phyloP scores from a whole-genome alignment of 257 asterid genomes.

The Euphrasia confusa region DNA sequence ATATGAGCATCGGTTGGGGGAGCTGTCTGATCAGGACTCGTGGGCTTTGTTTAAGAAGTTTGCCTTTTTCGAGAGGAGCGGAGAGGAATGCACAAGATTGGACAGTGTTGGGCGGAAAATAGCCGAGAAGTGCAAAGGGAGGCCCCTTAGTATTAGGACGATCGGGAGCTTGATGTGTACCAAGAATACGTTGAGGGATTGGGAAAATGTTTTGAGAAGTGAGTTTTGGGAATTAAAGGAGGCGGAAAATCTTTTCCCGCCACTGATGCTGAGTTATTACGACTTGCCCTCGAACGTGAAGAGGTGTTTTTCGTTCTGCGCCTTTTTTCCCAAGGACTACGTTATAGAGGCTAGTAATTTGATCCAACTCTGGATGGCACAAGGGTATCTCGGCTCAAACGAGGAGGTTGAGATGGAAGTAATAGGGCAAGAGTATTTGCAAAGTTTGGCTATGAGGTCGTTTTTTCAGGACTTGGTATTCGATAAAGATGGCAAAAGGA shows the following conservation, averaged over 20 bases:
- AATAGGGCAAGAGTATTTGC: conserved; percentile 34
- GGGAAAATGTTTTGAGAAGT: conserved; percentile 35
- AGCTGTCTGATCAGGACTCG: conserved; percentile 29
- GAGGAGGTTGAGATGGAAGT: conserved; percentile 34
- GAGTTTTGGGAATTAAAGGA: conserved; percentile 42
- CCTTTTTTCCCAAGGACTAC: conserved; percentile 42
- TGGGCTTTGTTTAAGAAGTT: conserved; percentile 41
- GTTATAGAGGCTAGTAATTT: conserved; percentile 35
- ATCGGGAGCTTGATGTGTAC: conserved; percentile 36
- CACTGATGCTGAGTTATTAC: conserved; percentile 44
- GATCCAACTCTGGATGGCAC: conserved; percentile 58
- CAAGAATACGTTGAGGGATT: conserved; percentile 32
- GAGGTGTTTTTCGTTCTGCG: conserved; percentile 45
- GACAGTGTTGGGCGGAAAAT: conserved; percentile 36
- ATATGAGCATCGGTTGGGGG: conserved; percentile 29
- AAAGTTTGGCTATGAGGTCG: conserved; percentile 39
- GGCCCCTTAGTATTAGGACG: conserved; percentile 42
- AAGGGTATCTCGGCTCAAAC: conserved; percentile 34
- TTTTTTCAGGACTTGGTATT: conserved; percentile 33
- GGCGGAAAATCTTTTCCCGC: conserved; percentile 38
- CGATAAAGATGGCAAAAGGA: conserved; percentile 29
- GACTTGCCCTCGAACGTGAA: conserved; percentile 38
- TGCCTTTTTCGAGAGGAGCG: conserved; percentile 28
- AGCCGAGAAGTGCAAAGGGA: conserved; percentile 39
- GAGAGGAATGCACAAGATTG: conserved; percentile 23